Base-by-base conservation (phyloP, 495 filamentous ascomycete species). In the Talaromyces liani region DNA sequence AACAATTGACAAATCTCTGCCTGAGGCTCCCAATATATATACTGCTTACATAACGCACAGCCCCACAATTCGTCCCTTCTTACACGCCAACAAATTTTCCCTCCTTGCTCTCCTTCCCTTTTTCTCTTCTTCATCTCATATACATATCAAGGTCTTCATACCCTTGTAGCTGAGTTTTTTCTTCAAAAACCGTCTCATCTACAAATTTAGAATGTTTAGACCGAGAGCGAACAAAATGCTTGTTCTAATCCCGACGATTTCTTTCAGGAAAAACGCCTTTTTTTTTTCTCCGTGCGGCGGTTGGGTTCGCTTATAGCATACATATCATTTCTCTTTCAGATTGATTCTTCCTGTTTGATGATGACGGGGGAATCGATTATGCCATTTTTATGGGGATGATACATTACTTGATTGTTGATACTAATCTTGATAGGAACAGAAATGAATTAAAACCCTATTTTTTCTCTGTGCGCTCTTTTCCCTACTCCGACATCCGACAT, bases 261-360 rank as follows among this genome's bases (percentile, higher is more conserved):
- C 6, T 68, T 72, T 60, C 63, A 36, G 60, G 63, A 51, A 63
- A 63, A 29, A 63, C 59, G 65, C 63, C 6, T 68, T 59, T 63
- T 58, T 61, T 67, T 33, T 41, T 65, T 49, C 45, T 61, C 20
- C 53, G 63, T 68, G 74, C 70, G 75, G 71, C 70, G 65, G 69
- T 69, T 69, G 74, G 78, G 78, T 80, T 80, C 78, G 78, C 78
- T 80, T 75, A 75, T 76, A 80, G 78, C 76, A 71, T 64, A 80
- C 75, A 79, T 57, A 7, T 31, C 75, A 79, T 57, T 63, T 64
- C 33, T 54, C 45, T 58, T 58, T 51, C 34, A 58, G 39, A 8
- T 9, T 20, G 31, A 56, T 55, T 34, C 18, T 60, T 49, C 29
- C 41, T 47, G 16, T 47, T 47, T 49, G 18, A 49, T 49, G 45